Evolutionary conservation across 2,329 filamentous ascomycete species (phyloP).

Genomic region (Chaetomiaceae sp.): DNA sequence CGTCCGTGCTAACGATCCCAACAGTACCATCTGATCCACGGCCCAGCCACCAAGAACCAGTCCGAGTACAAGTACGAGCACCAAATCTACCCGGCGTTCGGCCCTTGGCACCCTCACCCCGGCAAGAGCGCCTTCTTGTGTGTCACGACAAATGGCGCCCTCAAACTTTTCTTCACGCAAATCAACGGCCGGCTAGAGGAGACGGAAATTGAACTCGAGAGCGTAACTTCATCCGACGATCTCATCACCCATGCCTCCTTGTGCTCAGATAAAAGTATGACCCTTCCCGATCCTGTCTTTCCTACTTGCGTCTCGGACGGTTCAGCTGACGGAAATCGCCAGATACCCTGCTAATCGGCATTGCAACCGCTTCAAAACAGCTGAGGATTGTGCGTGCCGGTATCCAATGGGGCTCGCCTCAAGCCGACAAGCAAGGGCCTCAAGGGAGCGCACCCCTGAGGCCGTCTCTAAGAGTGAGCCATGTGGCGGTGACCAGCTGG

Average conservation of each 20-base stretch:
- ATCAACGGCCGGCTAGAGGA: constrained; percentile 69
- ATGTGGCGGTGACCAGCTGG: constrained; percentile 56
- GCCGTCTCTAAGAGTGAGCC: constrained; percentile 51
- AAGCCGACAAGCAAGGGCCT: constrained; percentile 51
- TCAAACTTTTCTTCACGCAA: constrained; percentile 76
- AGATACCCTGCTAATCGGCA: constrained; percentile 57
- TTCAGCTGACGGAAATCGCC: constrained; percentile 13
- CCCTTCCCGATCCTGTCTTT: background rate
- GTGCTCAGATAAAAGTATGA: constrained; percentile 66
- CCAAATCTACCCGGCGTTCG: constrained; percentile 59
- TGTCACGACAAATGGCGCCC: constrained; percentile 67
- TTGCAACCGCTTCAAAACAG: constrained; percentile 66
- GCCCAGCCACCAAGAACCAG: constrained; percentile 60
- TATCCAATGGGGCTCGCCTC: constrained; percentile 67
- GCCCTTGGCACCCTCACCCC: constrained; percentile 68
- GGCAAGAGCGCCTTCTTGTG: constrained; percentile 71
- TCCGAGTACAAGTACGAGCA: constrained; percentile 66
- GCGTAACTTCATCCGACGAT: constrained; percentile 66
- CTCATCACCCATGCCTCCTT: constrained; percentile 76
- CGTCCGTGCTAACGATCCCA: background rate
- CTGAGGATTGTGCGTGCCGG: constrained; percentile 69
- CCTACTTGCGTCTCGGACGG: constrained; percentile 13
- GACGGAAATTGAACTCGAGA: constrained; percentile 68
- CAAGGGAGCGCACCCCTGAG: constrained; percentile 45
- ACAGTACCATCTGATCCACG: constrained; percentile 48